Evolutionary conservation across 257 asterid species (phyloP).

Genomic region (Solanum commersonii): DNA sequence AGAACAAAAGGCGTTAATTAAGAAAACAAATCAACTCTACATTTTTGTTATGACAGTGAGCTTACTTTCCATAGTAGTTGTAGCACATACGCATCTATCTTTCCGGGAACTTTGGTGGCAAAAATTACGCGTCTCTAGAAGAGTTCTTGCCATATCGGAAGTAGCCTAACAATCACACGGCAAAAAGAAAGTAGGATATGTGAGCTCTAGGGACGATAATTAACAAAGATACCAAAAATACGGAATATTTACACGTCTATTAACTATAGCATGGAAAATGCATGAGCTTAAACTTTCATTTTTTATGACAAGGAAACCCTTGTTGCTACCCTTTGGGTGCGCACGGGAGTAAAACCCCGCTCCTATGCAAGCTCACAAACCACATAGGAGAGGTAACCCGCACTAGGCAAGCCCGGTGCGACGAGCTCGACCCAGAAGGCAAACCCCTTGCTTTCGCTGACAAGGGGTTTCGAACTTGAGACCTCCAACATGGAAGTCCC

Average conservation of each 20-base stretch:
- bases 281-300: background rate
- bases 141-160: constrained; percentile 99
- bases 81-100: constrained; percentile 97
- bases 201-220: background rate
- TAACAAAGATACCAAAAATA: background rate
- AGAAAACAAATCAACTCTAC: constrained; percentile 3
- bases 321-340: no score
- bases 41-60: background rate
- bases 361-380: no score
- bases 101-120: constrained; percentile 99
- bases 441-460: no score
- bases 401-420: no score
- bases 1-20: background rate
- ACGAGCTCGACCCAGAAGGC: no score
- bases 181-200: constrained; percentile 2
- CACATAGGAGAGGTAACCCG: no score
- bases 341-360: no score
- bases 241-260: background rate
- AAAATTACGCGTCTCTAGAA: constrained; percentile 97
- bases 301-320: no score
- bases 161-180: constrained; percentile 62
- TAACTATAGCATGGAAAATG: background rate
- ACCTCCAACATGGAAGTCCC: no score
- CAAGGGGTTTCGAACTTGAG: no score
- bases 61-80: constrained; percentile 98